These are phyloP conservation scores for Clarireedia hainanense DNA, from an alignment of 2,329 filamentous ascomycete genomes.

Conservation along the genomic window DNA sequence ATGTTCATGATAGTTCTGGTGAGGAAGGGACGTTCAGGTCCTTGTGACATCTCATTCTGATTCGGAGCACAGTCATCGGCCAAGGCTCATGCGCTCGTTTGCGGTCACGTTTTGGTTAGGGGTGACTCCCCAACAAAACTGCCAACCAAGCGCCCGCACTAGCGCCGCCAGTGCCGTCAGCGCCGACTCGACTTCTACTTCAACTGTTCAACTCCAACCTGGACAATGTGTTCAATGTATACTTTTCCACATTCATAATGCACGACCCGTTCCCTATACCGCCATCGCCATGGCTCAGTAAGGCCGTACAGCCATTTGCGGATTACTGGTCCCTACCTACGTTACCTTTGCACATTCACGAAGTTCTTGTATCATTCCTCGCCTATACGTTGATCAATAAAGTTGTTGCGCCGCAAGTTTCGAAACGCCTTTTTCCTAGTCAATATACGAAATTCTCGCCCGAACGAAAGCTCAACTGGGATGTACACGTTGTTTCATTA, in stretches of 20 bases:
- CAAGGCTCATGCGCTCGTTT: no score
- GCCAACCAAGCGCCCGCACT: no score
- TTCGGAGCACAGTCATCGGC: neutral
- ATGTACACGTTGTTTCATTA: conserved; percentile 79
- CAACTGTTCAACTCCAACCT: no score
- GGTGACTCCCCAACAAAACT: no score
- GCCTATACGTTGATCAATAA: conserved; percentile 63
- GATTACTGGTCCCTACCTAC: conserved; percentile 54
- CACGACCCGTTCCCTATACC: conserved; percentile 59
- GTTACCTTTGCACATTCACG: conserved; percentile 70
- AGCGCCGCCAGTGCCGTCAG: no score
- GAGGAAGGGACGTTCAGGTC: no score
- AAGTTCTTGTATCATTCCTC: conserved; percentile 57
- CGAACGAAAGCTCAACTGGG: conserved; percentile 67
- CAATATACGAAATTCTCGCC: conserved; percentile 55
- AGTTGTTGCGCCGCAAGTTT: conserved; percentile 60
- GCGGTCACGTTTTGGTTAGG: no score
- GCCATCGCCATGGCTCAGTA: conserved; percentile 44
- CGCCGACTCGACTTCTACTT: neutral
- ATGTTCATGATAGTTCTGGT: no score
- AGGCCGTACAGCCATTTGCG: conserved; percentile 55
- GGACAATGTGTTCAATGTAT: neutral
- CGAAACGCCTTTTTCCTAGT: conserved; percentile 50
- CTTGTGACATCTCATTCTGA: neutral
- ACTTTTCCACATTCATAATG: neutral